Base-by-base conservation (phyloP, 2,329 filamentous ascomycete genomes). In the Achaetomium macrosporum region DNA sequence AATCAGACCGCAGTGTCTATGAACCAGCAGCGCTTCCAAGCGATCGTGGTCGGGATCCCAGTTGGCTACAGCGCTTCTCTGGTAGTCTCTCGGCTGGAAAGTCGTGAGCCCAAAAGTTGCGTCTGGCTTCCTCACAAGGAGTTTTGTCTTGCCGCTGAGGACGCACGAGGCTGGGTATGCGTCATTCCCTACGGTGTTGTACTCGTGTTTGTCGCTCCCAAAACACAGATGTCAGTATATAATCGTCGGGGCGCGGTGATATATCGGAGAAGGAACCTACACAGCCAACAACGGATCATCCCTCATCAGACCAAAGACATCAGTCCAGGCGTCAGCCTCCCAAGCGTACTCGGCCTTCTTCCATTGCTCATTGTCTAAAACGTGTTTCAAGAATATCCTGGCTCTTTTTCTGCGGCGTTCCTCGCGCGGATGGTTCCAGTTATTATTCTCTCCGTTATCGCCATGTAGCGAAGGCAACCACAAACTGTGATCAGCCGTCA, bases 301-400 rank as follows among this genome's bases (percentile, higher is more conserved):
- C 45, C 45, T 47, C 45, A 47, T 40, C 35, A 40, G 35, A 47
- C 45, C 45, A 47, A 47, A 47, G 45, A 47, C 45, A 40, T 47
- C 45, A n/a, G 33, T 40, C 45, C 45, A 47, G 35, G 45, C 45
- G 35, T 47, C 45, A 30, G 25, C 45, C 36, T 47, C 45, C 45
- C 45, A 47, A 30, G 45, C 36, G 19, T 11, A 47, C 35, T 47
- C 45, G 35, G 8, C 35, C 35, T 47, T 47, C 20, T 47, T 39
- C 45, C 45, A 47, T 31, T 8, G 35, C 35, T 47, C 45, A 17
- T 47, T 47, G 35, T 47, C 45, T 9, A 47, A 3, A 40, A 39
- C 9, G 35, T 47, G 45, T 29, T 12, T 47, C 13, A 47, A 3
- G 33, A 47, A 47, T 40, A 19, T 47, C 13, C 35, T 13, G 31